These are phyloP conservation scores for Umbelopsis ramanniana DNA, from an alignment of 192 early-diverging fungal genomes.

Conservation along the genomic window DNA sequence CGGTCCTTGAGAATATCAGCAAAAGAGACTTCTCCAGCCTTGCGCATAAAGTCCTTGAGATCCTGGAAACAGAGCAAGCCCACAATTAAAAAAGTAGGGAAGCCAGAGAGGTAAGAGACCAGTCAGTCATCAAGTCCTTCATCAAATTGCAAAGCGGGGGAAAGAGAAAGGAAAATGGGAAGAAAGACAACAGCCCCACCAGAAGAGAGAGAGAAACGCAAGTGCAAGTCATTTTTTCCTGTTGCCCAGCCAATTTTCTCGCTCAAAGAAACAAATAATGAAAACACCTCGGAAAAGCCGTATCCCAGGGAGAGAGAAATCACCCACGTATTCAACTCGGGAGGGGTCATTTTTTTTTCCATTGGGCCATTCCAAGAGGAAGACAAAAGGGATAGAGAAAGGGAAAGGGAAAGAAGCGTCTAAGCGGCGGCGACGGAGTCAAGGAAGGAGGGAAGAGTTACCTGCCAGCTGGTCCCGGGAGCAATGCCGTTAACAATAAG, in stretches of 20 bases:
- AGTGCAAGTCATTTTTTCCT: not conserved
- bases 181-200: slow-evolving; percentile 27
- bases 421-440: slow-evolving; percentile 32
- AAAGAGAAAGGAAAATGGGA: slow-evolving; percentile 3
- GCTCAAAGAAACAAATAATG: no score
- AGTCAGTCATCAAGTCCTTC: slow-evolving; percentile 4
- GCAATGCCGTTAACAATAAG: slow-evolving; percentile 84
- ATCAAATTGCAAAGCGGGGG: slow-evolving; percentile 20
- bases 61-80: slow-evolving; percentile 65
- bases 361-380: slow-evolving; percentile 7
- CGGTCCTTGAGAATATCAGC: slow-evolving; percentile 86
- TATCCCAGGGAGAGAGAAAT: no score
- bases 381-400: slow-evolving; percentile 16
- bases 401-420: slow-evolving; percentile 24
- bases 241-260: not conserved
- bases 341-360: slow-evolving; percentile 12
- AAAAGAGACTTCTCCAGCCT: slow-evolving; percentile 93
- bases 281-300: not conserved
- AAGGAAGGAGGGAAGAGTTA: slow-evolving; percentile 51
- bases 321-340: no score
- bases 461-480: slow-evolving; percentile 85
- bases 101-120: slow-evolving; percentile 22
- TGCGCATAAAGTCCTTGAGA: slow-evolving; percentile 95
- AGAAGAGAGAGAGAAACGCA: no score
- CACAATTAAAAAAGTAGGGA: slow-evolving; percentile 5